Evolutionary conservation across 768 basidiomycete genomes (phyloP), one percentile per base, ranked within the genome.

Genomic region (Suillus placidus): DNA sequence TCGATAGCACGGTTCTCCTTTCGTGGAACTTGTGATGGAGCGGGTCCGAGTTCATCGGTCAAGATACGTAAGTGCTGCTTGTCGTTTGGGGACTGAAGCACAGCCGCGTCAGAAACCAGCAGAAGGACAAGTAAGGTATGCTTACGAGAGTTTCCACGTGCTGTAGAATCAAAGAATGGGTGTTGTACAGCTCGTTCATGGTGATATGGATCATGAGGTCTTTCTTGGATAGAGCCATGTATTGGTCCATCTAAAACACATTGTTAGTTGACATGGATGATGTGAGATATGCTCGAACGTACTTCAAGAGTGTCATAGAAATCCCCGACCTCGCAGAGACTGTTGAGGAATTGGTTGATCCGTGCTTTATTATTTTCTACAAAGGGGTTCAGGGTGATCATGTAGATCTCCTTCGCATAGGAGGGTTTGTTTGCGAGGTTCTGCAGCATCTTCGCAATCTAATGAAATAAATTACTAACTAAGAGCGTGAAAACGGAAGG

Each of bases 361-460:
- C 97, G 88, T 18, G 94, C 89, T 77, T 99, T 99, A 84, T 99
- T 99, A 77, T 92, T 95, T 81, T 99, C 97, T 38, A 99, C 97
- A 74, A 99, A 99, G 2, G 97, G 97, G 75, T 99, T 98, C 57
- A 99, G 85, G 4, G 94, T 94, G 77, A 95, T 94, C 97, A 99
- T 99, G 80, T 99, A 99, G 18, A 89, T 90, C 77, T 99, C 97
- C 76, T 99, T 99, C 18, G 96, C 87, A 72, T 99, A 99, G 4
- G 92, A 95, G 1, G 97, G 97, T 79, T 99, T 99, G 80, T 99
- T 99, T 6, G 97, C 97, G 60, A 99, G 83, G 78, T 99, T 99
- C 79, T 99, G 97, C 64, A 99, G 82, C 97, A 99, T 99, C 83
- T 99, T 99, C 57, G 97, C 97, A 72, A 99, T 99, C 95, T 97